Base-by-base conservation (phyloP, 306 rosid genomes). In the Rosa persica region DNA sequence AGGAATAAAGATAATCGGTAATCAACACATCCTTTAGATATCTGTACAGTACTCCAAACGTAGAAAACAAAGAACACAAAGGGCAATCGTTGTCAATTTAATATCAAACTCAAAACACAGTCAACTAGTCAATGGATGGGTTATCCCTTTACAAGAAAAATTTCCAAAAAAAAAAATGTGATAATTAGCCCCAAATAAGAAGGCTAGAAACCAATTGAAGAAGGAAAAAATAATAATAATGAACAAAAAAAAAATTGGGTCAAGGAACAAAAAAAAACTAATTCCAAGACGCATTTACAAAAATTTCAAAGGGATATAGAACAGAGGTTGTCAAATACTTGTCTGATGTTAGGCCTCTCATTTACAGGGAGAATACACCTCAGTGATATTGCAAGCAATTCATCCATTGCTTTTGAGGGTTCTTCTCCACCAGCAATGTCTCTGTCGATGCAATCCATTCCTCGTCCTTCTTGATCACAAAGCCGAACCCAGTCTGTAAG, bases 331-430 rank as follows among this genome's bases (percentile, higher is more conserved):
- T 92, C 98, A 39, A 88, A 86, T 80, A 95, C 93, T 86, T 89
- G 98, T 91, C 98, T 92, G 93, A 95, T 89, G 93, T 92, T 90
- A 86, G 98, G 98, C 95, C 98, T 95, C 85, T 95, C 98, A 91
- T 92, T 84, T 91, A 92, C 98, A 80, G 98, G 93, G 80, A 86
- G 98, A 86, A 95, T 95, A 89, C 98, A 95, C 92, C 89, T 83
- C 75, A 92, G 91, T 46, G 98, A 88, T 76, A 90, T 81, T 40
- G 88, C 93, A 79, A 95, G 93, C 87, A 92, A 79, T 70, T 87
- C 91, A 25, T 91, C 98, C 98, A 95, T 92, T 73, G 89, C 93
- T 79, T 85, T 84, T 13, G 89, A 79, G 76, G 93, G 92, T 76
- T 92, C 98, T 81, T 89, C 95, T 61, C 93, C 97, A 42, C 96